These are phyloP conservation scores for Fomitopsis serialis DNA, from an alignment of 768 basidiomycete genomes.

Conservation along the genomic window DNA sequence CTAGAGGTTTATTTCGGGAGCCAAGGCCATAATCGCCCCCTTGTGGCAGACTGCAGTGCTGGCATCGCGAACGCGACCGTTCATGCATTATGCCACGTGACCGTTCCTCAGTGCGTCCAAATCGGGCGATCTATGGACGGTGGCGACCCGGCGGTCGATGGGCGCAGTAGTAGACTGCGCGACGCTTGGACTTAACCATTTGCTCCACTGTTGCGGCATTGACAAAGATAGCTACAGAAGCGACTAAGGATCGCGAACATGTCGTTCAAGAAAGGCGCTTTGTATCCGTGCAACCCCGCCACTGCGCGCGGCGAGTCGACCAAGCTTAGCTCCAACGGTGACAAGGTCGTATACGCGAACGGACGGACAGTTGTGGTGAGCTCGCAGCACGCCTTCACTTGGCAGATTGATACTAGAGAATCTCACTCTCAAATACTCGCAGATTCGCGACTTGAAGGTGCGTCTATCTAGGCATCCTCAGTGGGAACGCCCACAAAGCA, in stretches of 20 bases:
- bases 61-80: too few species aligned
- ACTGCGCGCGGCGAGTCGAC: slow-evolving; percentile 65
- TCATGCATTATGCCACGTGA: too few species aligned
- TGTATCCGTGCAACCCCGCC: slow-evolving; percentile 66
- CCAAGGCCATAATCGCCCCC: too few species aligned
- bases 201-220: too few species aligned
- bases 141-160: too few species aligned
- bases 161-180: too few species aligned
- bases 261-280: slow-evolving; percentile 43
- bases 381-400: slow-evolving; percentile 7
- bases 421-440: neutral
- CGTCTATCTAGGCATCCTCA: slow-evolving; percentile 15
- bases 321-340: slow-evolving; percentile 69
- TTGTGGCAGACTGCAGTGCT: too few species aligned
- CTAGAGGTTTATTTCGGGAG: too few species aligned
- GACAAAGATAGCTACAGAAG: too few species aligned
- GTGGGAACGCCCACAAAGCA: neutral
- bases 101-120: too few species aligned
- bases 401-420: neutral
- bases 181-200: too few species aligned
- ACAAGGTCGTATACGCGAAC: slow-evolving; percentile 82
- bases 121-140: too few species aligned
- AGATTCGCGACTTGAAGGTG: slow-evolving; percentile 86
- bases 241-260: slow-evolving; percentile 28
- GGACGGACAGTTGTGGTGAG: slow-evolving; percentile 83